Evolutionary conservation across 108 stramenopile species (phyloP).

Genomic region (Bacterosira constricta): DNA sequence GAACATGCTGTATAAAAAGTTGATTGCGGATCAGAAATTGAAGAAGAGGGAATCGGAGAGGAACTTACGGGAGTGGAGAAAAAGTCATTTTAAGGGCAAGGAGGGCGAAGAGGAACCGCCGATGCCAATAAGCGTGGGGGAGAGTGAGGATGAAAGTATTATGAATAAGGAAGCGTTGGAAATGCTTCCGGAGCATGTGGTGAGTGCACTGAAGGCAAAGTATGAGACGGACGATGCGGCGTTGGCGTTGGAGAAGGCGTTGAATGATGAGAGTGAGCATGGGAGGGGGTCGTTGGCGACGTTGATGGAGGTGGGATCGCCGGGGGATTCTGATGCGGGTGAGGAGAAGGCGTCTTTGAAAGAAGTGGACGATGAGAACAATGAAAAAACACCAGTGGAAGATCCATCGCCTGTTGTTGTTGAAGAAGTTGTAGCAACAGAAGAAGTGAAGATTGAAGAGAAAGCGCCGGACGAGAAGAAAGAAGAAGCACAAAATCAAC

Average conservation of each 20-base stretch:
- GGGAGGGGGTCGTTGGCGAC: background rate
- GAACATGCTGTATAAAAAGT: constrained; percentile 20
- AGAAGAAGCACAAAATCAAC: too few species aligned
- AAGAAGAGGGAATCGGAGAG: constrained; percentile 15
- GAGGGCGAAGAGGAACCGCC: background rate
- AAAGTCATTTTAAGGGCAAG: background rate
- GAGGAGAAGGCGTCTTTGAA: background rate
- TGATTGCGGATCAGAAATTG: constrained; percentile 18
- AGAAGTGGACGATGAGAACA: background rate
- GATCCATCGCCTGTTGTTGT: too few species aligned
- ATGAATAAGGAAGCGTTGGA: constrained; percentile 20
- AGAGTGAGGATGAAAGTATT: constrained; percentile 11
- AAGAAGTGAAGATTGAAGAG: background rate
- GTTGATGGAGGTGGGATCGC: background rate
- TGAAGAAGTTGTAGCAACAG: background rate
- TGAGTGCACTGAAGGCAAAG: constrained; percentile 32
- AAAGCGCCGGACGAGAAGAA: background rate
- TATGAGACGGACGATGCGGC: constrained; percentile 35
- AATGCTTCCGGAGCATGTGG: constrained; percentile 43
- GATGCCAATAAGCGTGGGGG: background rate
- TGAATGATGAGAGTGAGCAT: constrained; percentile 34
- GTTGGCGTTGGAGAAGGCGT: constrained; percentile 30
- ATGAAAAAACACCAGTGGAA: too few species aligned
- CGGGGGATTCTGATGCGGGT: background rate
- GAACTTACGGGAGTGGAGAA: constrained; percentile 1